Conservation (phyloP, 345 rosid genomes). For the Eucalyptus caleyi region DNA sequence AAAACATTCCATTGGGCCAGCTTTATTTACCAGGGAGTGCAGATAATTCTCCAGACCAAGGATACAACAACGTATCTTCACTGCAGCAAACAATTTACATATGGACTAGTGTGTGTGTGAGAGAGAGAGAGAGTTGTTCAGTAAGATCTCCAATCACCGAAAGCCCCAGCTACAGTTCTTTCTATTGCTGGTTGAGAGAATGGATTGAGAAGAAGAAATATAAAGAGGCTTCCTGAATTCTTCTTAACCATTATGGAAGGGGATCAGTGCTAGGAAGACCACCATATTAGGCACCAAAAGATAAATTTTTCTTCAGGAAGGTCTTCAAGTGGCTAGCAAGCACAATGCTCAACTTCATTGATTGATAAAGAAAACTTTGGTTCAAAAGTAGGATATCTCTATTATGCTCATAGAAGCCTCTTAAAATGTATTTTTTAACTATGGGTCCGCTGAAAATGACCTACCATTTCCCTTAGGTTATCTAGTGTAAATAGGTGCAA, state of each 20-base stretch:
- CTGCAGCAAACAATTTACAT: too few species aligned
- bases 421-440: neutral
- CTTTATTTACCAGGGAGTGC: too few species aligned
- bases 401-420: neutral
- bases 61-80: too few species aligned
- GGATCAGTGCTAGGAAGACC: neutral
- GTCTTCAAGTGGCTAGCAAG: neutral
- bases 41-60: too few species aligned
- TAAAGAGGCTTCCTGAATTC: too few species aligned
- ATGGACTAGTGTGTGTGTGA: too few species aligned
- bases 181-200: too few species aligned
- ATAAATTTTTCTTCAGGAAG: neutral
- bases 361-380: neutral
- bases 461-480: neutral
- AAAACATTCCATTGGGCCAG: too few species aligned
- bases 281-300: neutral
- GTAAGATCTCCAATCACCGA: accelerated
- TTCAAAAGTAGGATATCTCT: neutral
- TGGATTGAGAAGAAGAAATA: too few species aligned
- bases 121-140: too few species aligned
- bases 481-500: neutral
- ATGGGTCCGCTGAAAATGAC: neutral
- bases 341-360: neutral
- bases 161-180: too few species aligned
- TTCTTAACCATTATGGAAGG: neutral